Evolutionary conservation across 257 asterid species (phyloP).

Genomic region (Nicotiana paniculata): DNA sequence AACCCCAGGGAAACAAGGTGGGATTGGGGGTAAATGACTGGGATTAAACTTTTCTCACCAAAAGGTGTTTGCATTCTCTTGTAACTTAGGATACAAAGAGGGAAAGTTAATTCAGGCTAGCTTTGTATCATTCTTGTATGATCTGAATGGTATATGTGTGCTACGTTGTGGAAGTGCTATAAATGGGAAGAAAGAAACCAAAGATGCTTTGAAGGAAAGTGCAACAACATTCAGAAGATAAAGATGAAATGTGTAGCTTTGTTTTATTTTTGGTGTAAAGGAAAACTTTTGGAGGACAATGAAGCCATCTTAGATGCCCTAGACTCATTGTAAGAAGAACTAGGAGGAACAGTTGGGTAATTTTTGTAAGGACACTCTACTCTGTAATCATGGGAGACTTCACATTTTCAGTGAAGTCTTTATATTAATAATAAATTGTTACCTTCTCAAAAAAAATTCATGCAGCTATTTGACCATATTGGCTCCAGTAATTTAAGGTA

Average conservation of each 20-base stretch:
- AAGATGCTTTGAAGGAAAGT: too few relatives aligned
- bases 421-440: too few relatives aligned
- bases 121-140: not conserved
- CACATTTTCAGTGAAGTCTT: too few relatives aligned
- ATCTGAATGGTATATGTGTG: not conserved
- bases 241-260: too few relatives aligned
- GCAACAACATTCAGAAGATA: too few relatives aligned
- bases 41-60: not conserved
- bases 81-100: not conserved
- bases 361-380: too few relatives aligned
- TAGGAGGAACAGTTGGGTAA: too few relatives aligned
- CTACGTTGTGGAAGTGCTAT: not conserved
- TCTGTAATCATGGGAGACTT: too few relatives aligned
- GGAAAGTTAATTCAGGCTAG: not conserved
- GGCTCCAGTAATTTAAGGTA: not conserved
- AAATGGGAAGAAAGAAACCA: not conserved
- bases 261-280: too few relatives aligned
- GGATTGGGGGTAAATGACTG: not conserved
- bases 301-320: too few relatives aligned
- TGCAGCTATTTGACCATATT: not conserved
- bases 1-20: not conserved
- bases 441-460: not conserved
- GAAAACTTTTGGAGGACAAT: too few relatives aligned
- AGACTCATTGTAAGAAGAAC: too few relatives aligned
- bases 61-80: not conserved